A percentile compares a stretch with the other conserved stretches of the same genome.
These are phyloP conservation scores for Paecilomyces formosus DNA, from an alignment of 2,329 filamentous ascomycete species.

Conservation along the genomic window DNA sequence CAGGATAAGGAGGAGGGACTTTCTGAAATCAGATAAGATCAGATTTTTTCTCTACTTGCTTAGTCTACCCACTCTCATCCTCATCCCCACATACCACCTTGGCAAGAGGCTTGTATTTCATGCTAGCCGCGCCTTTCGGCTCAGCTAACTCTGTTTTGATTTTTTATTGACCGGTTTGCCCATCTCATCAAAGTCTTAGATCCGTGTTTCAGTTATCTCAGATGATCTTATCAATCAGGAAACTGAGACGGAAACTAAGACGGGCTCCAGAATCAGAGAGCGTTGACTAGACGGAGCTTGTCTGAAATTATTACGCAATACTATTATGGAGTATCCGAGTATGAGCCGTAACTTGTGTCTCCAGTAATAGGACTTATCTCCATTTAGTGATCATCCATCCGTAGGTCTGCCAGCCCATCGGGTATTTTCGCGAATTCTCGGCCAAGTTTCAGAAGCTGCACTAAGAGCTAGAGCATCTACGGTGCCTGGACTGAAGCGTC, in stretches of 20 bases:
- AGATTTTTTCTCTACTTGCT: not conserved
- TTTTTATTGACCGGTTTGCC: not conserved
- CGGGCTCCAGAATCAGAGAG: not conserved
- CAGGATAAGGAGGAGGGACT: not conserved
- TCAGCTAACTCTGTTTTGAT: not conserved
- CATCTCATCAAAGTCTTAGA: not conserved
- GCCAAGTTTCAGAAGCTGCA: not conserved
- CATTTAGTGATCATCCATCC: not conserved
- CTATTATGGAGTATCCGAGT: not conserved
- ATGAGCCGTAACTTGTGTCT: not conserved
- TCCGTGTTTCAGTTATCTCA: not conserved
- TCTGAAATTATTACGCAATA: too few species aligned
- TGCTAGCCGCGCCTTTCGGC: not conserved
- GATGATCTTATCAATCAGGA: not conserved
- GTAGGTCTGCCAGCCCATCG: not conserved
- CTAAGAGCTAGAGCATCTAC: not conserved
- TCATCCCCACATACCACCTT: not conserved
- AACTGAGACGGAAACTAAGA: not conserved
- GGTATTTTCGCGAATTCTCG: not conserved
- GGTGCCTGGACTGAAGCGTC: not conserved
- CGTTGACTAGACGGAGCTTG: not conserved
- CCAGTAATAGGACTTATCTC: not conserved
- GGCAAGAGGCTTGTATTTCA: not conserved
- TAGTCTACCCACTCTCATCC: not conserved
- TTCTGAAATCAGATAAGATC: not conserved